Conservation (phyloP, 2,329 filamentous ascomycete species). For the Colletotrichum abscissum region DNA sequence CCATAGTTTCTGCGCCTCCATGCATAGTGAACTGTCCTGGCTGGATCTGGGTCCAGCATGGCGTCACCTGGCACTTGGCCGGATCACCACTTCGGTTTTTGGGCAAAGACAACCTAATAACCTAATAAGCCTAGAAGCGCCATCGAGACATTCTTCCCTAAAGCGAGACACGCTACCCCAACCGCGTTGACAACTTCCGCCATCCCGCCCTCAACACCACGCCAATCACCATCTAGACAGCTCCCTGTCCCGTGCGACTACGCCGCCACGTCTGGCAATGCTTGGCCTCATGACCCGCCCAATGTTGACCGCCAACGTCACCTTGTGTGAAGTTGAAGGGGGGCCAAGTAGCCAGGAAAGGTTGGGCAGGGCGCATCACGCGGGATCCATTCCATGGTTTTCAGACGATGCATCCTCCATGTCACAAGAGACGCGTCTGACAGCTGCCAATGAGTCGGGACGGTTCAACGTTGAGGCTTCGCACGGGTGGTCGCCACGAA, state of each 20-base stretch:
- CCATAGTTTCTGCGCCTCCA: slow-evolving; percentile 12
- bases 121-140: not conserved
- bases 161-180: slow-evolving; percentile 1
- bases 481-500: slow-evolving; percentile 1
- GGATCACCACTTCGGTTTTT: slow-evolving; percentile 14
- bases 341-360: not conserved
- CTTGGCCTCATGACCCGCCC: slow-evolving; percentile 17
- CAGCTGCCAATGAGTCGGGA: slow-evolving; percentile 23
- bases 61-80: slow-evolving; percentile 29
- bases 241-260: not conserved
- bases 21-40: slow-evolving; percentile 14
- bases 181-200: not conserved
- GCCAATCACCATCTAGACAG: slow-evolving; percentile 11
- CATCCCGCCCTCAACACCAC: not conserved
- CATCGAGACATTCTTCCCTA: slow-evolving; percentile 7
- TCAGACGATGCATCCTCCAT: not conserved
- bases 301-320: slow-evolving; percentile 1
- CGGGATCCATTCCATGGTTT: not conserved
- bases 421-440: slow-evolving; percentile 10
- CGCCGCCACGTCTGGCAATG: slow-evolving; percentile 18
- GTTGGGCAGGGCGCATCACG: slow-evolving; percentile 21
- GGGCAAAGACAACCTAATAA: not conserved
- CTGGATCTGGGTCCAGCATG: slow-evolving; percentile 26
- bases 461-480: slow-evolving; percentile 14
- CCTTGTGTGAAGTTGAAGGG: not conserved